Conservation (phyloP, 2,329 filamentous ascomycete genomes). For the Amesomyces nigricolor region DNA sequence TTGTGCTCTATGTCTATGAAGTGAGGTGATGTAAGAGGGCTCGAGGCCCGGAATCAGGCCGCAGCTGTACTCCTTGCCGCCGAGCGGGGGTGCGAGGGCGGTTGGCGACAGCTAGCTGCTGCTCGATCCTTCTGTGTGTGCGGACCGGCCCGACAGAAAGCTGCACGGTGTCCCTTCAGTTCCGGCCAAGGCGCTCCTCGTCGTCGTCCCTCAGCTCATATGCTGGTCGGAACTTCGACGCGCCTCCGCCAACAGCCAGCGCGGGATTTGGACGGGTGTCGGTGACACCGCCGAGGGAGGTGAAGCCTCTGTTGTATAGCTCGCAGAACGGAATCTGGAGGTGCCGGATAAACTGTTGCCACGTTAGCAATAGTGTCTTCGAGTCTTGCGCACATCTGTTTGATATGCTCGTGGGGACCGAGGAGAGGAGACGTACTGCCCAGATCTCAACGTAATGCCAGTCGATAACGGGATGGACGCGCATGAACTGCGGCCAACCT, state of each 20-base stretch:
- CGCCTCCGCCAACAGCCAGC: conserved; percentile 37
- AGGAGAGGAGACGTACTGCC: conserved; percentile 60
- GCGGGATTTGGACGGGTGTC: conserved; percentile 88
- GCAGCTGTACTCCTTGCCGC: not conserved
- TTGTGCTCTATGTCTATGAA: conserved; percentile 21
- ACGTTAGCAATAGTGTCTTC: not conserved
- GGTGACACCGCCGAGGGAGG: conserved; percentile 80
- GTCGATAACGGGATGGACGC: conserved; percentile 91
- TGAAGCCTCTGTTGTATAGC: conserved; percentile 84
- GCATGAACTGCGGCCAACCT: conserved; percentile 89
- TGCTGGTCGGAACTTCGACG: conserved; percentile 57
- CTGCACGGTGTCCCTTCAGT: conserved; percentile 38
- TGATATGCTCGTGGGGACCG: no score
- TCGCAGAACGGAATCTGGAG: conserved; percentile 77
- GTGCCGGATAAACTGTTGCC: conserved; percentile 65
- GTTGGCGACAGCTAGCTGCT: not conserved
- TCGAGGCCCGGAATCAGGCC: not conserved
- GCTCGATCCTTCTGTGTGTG: not conserved
- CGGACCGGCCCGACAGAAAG: not conserved
- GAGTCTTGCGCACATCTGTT: no score
- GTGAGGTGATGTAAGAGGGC: not conserved
- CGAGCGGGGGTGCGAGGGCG: not conserved
- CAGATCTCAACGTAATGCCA: conserved; percentile 97
- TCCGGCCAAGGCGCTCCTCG: conserved; percentile 72
- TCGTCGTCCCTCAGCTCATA: conserved; percentile 70